Percentiles rank a stretch among this genome's conserved stretches.
Conservation (phyloP, 2,329 filamentous ascomycete genomes). For the Aphanocladium album region DNA sequence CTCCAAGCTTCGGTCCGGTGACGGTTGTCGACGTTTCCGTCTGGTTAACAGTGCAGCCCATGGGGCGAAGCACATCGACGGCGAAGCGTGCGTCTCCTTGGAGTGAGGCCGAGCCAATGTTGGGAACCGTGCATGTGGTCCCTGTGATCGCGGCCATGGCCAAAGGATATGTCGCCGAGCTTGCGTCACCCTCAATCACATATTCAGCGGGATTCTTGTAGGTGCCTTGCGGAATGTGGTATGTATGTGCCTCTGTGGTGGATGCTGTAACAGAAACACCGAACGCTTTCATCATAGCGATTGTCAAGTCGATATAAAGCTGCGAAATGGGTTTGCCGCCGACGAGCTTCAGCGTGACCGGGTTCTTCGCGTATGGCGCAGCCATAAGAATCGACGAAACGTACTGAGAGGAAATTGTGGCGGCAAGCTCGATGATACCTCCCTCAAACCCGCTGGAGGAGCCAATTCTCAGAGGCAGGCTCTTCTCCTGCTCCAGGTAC, state of each 20-base stretch:
- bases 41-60: slow-evolving; percentile 90
- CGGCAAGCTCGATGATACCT: slow-evolving; percentile 84
- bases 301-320: slow-evolving; percentile 97
- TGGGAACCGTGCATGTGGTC: slow-evolving; percentile 91
- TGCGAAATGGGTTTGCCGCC: slow-evolving; percentile 98
- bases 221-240: slow-evolving; percentile 79
- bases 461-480: slow-evolving; percentile 76
- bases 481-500: slow-evolving; percentile 78
- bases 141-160: slow-evolving; percentile 93
- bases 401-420: slow-evolving; percentile 97
- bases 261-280: slow-evolving; percentile 77
- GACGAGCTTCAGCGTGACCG: slow-evolving; percentile 82
- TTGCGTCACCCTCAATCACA: slow-evolving; percentile 92
- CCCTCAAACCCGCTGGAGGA: slow-evolving; percentile 80
- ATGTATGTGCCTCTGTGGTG: slow-evolving; percentile 76
- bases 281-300: slow-evolving; percentile 93
- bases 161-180: slow-evolving; percentile 92
- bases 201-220: slow-evolving; percentile 86
- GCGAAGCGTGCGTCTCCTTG: slow-evolving; percentile 96
- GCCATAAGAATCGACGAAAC: slow-evolving; percentile 97
- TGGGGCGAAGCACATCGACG: slow-evolving; percentile 79
- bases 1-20: slow-evolving; percentile 73
- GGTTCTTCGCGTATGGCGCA: slow-evolving; percentile 90
- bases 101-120: slow-evolving; percentile 86
- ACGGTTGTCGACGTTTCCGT: slow-evolving; percentile 84